Evolutionary conservation across 352 stramenopile species (phyloP), one percentile per base, ranked within the genome.

Genomic region (Proteromonas lacertae): DNA sequence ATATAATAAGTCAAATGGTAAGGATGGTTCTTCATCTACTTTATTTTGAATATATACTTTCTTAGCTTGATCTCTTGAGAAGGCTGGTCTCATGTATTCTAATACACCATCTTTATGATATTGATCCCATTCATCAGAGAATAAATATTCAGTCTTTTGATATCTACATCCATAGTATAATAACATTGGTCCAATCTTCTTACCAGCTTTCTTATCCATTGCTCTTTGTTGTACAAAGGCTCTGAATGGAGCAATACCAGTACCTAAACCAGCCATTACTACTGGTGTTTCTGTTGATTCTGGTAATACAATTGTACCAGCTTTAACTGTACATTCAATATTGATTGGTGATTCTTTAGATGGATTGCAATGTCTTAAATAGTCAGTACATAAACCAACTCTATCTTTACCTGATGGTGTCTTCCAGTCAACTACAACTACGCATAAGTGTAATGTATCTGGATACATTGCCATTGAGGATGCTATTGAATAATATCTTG

Each of bases 401-500:
- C 89, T 89, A 1, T 72, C 46, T 22, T 69, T 64, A 22, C 58
- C 60, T 40, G 54, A 41, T 40, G 67, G 70, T 23, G 60, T 56
- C 22, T 65, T 57, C n/a, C 45, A 39, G 33, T 77, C 50, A 25
- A 91, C 68, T 18, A 96, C 59, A 20, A 69, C 69, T 17, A 93
- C 70, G 2, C 82, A 93, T 30, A 90, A 53, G 48, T 93, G 75
- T 21, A 95, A 63, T 14, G 59, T 62, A 31, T 70, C 64, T 3
- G 79, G 75, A 49, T 82, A 66, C 1, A 84, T 63, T 25, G 64
- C 55, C 29, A 69, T 73, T 8, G 71, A 94, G 2, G 79, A 94
- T 22, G 75, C 81, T 45, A 97, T 95, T 8, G 86, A 94, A 55
- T 94, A 96, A 50, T 88, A 88, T 5, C 86, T 68, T 13, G 83